phyloP scores from a whole-genome alignment of 2,329 filamentous ascomycete genomes.

The Sporothrix pallida region DNA sequence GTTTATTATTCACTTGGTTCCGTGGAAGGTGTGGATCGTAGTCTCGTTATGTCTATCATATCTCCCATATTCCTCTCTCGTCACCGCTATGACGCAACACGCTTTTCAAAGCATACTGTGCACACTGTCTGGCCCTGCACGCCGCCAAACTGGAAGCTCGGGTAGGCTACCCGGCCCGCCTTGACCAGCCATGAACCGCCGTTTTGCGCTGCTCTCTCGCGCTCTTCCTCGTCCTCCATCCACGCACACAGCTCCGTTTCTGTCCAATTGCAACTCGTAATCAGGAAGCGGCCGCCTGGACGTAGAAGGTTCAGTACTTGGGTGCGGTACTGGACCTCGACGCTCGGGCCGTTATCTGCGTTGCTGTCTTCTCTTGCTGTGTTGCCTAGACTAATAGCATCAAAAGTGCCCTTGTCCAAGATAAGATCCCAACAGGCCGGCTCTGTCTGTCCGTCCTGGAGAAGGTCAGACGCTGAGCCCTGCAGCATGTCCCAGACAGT shows the following conservation, averaged over 20 bases:
- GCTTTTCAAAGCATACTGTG: constrained; percentile 76
- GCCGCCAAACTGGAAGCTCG: constrained; percentile 86
- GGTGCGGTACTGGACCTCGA: constrained; percentile 76
- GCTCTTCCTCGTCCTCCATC: constrained; percentile 63
- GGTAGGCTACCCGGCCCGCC: constrained; percentile 76
- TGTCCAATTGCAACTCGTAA: constrained; percentile 99
- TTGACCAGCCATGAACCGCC: constrained; percentile 57
- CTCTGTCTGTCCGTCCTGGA: not conserved
- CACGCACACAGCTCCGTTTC: constrained; percentile 81
- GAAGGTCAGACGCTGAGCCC: constrained; percentile 38
- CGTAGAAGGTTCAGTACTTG: constrained; percentile 72
- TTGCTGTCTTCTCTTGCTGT: constrained; percentile 44
- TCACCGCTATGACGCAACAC: not conserved
- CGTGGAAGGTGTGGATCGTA: not conserved
- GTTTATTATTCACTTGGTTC: too few relatives aligned
- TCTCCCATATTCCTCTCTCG: too few relatives aligned
- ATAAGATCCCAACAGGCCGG: constrained; percentile 78
- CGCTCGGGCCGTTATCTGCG: constrained; percentile 56
- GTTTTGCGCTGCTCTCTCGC: not conserved
- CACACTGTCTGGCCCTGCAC: constrained; percentile 87
- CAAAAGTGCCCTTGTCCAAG: constrained; percentile 98
- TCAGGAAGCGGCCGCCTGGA: constrained; percentile 73
- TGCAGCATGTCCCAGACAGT: constrained; percentile 68
- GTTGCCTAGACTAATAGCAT: constrained; percentile 81
- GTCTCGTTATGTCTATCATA: not conserved